Percentiles rank a stretch among this genome's conserved stretches.
phyloP scores from a whole-genome alignment of 2,329 filamentous ascomycete species.

The Colletotrichum cordylinicola region DNA sequence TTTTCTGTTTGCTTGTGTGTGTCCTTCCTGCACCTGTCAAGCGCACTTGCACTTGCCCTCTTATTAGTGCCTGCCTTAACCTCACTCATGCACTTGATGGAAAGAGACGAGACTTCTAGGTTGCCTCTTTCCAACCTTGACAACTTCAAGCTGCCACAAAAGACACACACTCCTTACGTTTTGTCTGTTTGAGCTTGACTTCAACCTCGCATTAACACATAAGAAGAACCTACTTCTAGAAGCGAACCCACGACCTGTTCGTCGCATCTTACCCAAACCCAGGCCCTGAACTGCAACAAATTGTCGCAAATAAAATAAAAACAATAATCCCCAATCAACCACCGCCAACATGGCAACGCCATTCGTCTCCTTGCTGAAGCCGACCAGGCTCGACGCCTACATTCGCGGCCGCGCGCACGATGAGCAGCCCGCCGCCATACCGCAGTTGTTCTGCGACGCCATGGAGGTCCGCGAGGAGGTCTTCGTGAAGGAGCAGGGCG shows the following conservation, averaged over 20 bases:
- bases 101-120: background rate
- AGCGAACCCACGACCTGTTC: background rate
- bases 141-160: background rate
- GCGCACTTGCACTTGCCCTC: background rate
- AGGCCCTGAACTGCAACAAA: background rate
- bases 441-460: constrained; percentile 65
- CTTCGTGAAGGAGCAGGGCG: constrained; percentile 64
- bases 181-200: background rate
- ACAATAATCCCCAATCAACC: background rate
- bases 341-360: constrained; percentile 50
- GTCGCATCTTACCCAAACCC: background rate
- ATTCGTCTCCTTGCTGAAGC: constrained; percentile 54
- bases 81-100: background rate
- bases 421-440: constrained; percentile 51
- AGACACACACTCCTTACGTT: background rate
- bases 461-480: constrained; percentile 67
- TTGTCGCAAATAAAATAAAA: background rate
- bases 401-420: constrained; percentile 42
- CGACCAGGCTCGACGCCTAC: constrained; percentile 55
- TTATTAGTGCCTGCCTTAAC: background rate
- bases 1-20: constrained; percentile 1
- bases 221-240: background rate
- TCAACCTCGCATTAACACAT: background rate
- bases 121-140: background rate
- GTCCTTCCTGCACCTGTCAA: background rate